Conservation (phyloP, 345 rosid species). For the Salix caprea region DNA sequence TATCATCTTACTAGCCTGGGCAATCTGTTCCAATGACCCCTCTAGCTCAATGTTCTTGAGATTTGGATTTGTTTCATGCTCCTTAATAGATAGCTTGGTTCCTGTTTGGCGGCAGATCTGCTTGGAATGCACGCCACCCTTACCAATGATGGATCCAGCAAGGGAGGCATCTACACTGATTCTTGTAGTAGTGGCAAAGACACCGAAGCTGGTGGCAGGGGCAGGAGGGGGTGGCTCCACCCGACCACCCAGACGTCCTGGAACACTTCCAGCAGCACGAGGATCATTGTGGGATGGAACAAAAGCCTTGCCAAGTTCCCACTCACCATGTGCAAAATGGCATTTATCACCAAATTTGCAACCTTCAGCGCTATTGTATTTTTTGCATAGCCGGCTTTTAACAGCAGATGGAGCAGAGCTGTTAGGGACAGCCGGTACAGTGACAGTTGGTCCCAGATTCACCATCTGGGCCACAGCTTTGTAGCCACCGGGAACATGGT, state of each 20-base stretch:
- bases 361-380: conserved; percentile 52
- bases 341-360: conserved; percentile 75
- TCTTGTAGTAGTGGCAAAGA: conserved; percentile 72
- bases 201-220: conserved; percentile 67
- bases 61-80: conserved; percentile 63
- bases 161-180: conserved; percentile 81
- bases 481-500: conserved; percentile 76
- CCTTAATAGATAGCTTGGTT: conserved; percentile 61
- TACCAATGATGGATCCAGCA: conserved; percentile 82
- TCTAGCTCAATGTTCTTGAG: conserved; percentile 74
- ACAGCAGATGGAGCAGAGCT: conserved; percentile 36
- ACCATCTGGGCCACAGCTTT: conserved; percentile 74
- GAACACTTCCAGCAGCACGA: conserved; percentile 36
- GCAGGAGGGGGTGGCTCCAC: conserved; percentile 37
- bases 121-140: conserved; percentile 72
- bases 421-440: conserved; percentile 36
- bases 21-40: conserved; percentile 81
- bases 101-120: conserved; percentile 81
- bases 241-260: conserved; percentile 45
- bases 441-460: conserved; percentile 45
- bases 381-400: conserved; percentile 63
- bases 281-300: conserved; percentile 48
- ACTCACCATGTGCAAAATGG: conserved; percentile 70
- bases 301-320: conserved; percentile 60
- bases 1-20: conserved; percentile 75